These are phyloP conservation scores for Scheffersomyces illinoinensis DNA, from an alignment of 1,139 yeast genomes.

Conservation along the genomic window DNA sequence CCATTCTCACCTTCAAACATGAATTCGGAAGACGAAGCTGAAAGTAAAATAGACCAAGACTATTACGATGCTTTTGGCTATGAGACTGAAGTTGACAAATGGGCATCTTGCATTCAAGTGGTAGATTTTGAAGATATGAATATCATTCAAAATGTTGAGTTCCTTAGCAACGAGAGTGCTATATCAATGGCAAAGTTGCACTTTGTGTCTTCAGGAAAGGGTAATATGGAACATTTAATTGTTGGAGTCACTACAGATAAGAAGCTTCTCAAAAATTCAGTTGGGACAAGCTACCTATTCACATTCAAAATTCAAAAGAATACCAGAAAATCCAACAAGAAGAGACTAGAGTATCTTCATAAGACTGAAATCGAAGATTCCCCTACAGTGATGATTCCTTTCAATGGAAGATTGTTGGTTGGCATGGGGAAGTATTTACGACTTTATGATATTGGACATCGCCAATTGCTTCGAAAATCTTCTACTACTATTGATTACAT, in stretches of 20 bases:
- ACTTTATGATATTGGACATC: slow-evolving; percentile 73
- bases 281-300: slow-evolving; percentile 35
- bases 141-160: slow-evolving; percentile 41
- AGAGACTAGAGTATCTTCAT: slow-evolving; percentile 53
- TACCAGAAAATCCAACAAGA: slow-evolving; percentile 21
- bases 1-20: slow-evolving; percentile 18
- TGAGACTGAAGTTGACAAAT: slow-evolving; percentile 19
- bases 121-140: slow-evolving; percentile 38
- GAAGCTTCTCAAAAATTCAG: slow-evolving; percentile 34
- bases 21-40: slow-evolving; percentile 7
- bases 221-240: slow-evolving; percentile 38
- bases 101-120: slow-evolving; percentile 59
- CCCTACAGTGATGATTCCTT: slow-evolving; percentile 53
- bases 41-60: slow-evolving; percentile 22
- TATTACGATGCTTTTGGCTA: slow-evolving; percentile 45
- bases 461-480: slow-evolving; percentile 73
- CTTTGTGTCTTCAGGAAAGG: slow-evolving; percentile 21
- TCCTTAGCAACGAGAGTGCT: slow-evolving; percentile 45
- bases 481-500: slow-evolving; percentile 40
- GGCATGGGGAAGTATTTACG: slow-evolving; percentile 58
- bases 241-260: slow-evolving; percentile 49
- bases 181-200: slow-evolving; percentile 20
- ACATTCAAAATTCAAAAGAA: slow-evolving; percentile 39
- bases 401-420: slow-evolving; percentile 62
- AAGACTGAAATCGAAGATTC: slow-evolving; percentile 56